phyloP scores from a whole-genome alignment of 805 yeast genomes.

The Lipomyces spencermartinsiae region DNA sequence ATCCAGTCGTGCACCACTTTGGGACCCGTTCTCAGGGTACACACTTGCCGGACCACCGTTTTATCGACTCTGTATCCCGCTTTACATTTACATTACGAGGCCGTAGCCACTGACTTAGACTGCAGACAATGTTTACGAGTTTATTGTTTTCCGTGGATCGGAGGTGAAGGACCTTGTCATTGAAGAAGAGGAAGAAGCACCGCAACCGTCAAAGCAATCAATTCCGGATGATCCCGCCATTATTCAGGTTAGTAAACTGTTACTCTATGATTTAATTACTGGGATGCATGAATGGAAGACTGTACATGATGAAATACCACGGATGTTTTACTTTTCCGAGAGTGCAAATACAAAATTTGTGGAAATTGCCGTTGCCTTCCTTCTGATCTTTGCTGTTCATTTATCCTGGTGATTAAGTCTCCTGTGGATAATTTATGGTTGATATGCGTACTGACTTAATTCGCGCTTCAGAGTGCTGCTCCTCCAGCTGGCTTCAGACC shows the following conservation, averaged over 20 bases:
- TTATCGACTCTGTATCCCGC: not conserved
- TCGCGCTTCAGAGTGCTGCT: slow-evolving; percentile 16
- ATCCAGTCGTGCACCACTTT: not conserved
- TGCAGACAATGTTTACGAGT: slow-evolving; percentile 65
- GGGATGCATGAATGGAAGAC: not conserved
- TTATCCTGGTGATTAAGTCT: not conserved
- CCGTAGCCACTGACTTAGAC: not conserved
- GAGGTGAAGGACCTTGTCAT: slow-evolving; percentile 91
- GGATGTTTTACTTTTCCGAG: slow-evolving; percentile 45
- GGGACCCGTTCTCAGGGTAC: not conserved
- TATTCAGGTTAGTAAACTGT: slow-evolving; percentile 43
- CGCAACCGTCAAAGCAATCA: slow-evolving; percentile 58
- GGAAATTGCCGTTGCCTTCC: slow-evolving; percentile 55
- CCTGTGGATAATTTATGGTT: not conserved
- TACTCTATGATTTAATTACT: not conserved
- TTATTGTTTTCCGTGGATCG: slow-evolving; percentile 84
- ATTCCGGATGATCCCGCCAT: slow-evolving; percentile 44
- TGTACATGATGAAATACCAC: slow-evolving; percentile 45
- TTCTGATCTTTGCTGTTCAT: slow-evolving; percentile 45
- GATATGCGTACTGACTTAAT: not conserved
- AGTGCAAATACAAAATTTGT: slow-evolving; percentile 46
- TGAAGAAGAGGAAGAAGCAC: slow-evolving; percentile 62
- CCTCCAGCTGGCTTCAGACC: slow-evolving; percentile 33
- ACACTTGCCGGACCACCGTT: too few relatives aligned
- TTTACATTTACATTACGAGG: too few relatives aligned